Percentiles rank a stretch among this genome's conserved stretches.
Conservation (phyloP, 1,284 basidiomycete species). For the Sanghuangporus sanghuang region DNA sequence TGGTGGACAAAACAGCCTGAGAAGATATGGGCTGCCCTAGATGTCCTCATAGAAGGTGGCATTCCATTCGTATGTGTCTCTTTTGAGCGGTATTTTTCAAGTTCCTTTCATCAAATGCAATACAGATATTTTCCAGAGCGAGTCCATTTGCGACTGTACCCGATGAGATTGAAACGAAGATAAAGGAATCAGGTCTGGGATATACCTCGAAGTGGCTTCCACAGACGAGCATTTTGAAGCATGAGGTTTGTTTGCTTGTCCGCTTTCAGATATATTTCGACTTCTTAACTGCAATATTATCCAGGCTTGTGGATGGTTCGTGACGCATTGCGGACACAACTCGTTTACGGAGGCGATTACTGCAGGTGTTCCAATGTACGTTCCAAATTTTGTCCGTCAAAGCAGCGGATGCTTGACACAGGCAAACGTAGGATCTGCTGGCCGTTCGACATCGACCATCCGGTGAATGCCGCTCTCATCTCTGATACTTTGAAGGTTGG, state of each 20-base stretch:
- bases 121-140: conserved; percentile 9
- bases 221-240: conserved; percentile 17
- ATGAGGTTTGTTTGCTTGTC: conserved; percentile 3
- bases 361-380: conserved; percentile 16
- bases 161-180: not conserved
- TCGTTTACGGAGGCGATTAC: conserved; percentile 16
- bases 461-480: conserved; percentile 22
- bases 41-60: conserved; percentile 8
- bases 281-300: not conserved
- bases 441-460: conserved; percentile 24
- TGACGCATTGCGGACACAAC: conserved; percentile 19
- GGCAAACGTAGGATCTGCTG: conserved; percentile 22
- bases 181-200: conserved; percentile 9
- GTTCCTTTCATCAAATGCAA: not conserved
- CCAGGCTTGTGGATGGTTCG: conserved; percentile 19
- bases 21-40: conserved; percentile 13
- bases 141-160: conserved; percentile 10
- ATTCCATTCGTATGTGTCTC: conserved; percentile 17
- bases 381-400: not conserved
- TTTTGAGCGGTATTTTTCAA: not conserved
- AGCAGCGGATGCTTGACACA: not conserved
- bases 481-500: conserved; percentile 21
- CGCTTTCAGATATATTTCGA: not conserved
- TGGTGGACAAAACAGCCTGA: conserved; percentile 15
- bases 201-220: conserved; percentile 15